Evolutionary conservation across 2,329 filamentous ascomycete species (phyloP).

Genomic region (Keithomyces neogunnii): DNA sequence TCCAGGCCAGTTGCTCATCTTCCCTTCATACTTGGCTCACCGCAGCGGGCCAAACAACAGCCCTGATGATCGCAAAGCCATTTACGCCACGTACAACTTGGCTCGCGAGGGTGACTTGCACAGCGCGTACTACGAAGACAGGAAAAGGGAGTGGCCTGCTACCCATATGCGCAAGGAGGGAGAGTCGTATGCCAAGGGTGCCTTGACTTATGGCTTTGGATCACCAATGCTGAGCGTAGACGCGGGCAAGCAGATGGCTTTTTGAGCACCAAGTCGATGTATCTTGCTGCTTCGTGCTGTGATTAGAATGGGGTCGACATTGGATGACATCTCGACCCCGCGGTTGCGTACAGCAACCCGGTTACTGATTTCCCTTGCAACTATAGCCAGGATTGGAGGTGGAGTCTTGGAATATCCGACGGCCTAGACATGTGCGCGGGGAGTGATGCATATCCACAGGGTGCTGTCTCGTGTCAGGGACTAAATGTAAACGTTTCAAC

Average conservation of each 20-base stretch:
- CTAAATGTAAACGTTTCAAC: too few relatives aligned
- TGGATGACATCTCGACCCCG: too few relatives aligned
- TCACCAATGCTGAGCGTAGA: constrained; percentile 13
- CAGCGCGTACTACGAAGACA: constrained; percentile 11
- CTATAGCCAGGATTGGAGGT: too few relatives aligned
- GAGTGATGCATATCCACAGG: too few relatives aligned
- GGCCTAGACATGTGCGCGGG: too few relatives aligned
- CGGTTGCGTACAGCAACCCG: too few relatives aligned
- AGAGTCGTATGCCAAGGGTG: constrained; percentile 8
- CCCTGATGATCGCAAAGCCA: constrained; percentile 10
- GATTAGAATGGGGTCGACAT: too few relatives aligned
- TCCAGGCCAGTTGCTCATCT: constrained; percentile 11
- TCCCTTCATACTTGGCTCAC: constrained; percentile 12
- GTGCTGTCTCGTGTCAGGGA: too few relatives aligned
- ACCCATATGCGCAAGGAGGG: constrained; percentile 13
- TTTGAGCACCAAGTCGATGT: constrained; percentile 1
- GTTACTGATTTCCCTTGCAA: too few relatives aligned
- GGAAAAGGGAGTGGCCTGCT: constrained; percentile 11
- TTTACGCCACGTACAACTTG: constrained; percentile 14
- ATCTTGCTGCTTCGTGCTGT: too few relatives aligned
- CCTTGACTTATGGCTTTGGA: constrained; percentile 10
- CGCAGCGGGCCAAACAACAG: constrained; percentile 11
- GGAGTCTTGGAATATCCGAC: too few relatives aligned
- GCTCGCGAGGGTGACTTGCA: constrained; percentile 12
- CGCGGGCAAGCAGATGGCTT: constrained; percentile 10